These are phyloP conservation scores for Populus simonii DNA, from an alignment of 345 rosid genomes.

Conservation along the genomic window DNA sequence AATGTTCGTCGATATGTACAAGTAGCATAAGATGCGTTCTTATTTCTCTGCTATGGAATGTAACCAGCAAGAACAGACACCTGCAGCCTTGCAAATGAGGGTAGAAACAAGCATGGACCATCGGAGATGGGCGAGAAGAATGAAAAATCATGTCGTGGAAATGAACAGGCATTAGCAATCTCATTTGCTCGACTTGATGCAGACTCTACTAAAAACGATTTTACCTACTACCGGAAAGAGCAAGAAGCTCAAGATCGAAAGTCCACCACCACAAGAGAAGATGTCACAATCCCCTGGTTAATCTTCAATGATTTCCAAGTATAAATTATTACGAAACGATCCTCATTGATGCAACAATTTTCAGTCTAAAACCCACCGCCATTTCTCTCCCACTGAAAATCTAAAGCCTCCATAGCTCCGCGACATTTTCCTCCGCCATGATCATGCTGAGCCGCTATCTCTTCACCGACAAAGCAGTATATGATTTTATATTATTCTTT, in stretches of 20 bases:
- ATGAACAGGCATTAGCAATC: constrained; percentile 44
- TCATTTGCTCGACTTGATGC: constrained; percentile 44
- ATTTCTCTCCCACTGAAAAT: background rate
- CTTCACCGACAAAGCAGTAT: background rate
- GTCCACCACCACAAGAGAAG: background rate
- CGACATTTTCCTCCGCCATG: constrained; percentile 6
- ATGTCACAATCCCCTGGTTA: constrained; percentile 8
- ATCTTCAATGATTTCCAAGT: background rate
- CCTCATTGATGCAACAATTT: background rate
- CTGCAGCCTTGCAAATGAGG: constrained; percentile 40
- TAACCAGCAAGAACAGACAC: constrained; percentile 33
- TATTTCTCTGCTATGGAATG: constrained; percentile 12
- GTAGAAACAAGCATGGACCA: constrained; percentile 30
- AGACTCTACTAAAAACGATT: constrained; percentile 13
- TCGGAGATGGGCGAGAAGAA: constrained; percentile 35
- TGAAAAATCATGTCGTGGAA: constrained; percentile 50
- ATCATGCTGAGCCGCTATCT: constrained; percentile 11
- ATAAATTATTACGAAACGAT: background rate
- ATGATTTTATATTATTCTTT: no score
- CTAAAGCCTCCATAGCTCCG: background rate
- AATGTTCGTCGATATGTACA: background rate
- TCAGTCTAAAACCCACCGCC: background rate
- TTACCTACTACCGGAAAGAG: constrained; percentile 9
- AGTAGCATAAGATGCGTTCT: background rate
- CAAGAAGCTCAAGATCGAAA: constrained; percentile 25